Conservation (phyloP, 768 basidiomycete species). For the Lactarius hengduanensis region DNA sequence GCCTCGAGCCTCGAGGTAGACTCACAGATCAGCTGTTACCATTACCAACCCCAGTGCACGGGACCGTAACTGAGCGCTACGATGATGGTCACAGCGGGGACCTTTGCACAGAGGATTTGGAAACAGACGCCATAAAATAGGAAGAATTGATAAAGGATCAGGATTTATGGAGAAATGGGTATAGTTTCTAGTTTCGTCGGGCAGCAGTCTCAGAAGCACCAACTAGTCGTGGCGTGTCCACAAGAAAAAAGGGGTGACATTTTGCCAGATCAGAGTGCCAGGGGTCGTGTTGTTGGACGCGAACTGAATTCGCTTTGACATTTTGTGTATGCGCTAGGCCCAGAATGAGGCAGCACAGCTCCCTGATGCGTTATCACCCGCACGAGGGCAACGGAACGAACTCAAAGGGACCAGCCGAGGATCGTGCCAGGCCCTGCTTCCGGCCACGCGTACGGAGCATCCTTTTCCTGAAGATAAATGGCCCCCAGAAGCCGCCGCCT, state of each 20-base stretch:
- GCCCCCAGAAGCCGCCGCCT: neutral
- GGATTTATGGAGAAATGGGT: neutral
- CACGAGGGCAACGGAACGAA: constrained; percentile 18
- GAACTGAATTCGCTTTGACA: neutral
- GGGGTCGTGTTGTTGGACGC: neutral
- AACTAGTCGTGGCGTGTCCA: neutral
- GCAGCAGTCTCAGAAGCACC: neutral
- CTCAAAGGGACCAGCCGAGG: constrained; percentile 10
- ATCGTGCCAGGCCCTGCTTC: constrained; percentile 4
- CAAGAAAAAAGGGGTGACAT: constrained; percentile 1
- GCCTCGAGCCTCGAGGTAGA: constrained; percentile 23
- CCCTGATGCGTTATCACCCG: constrained; percentile 7
- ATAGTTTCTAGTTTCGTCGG: constrained; percentile 7
- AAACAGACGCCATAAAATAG: neutral
- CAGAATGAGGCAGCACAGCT: constrained; percentile 1
- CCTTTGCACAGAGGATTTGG: neutral
- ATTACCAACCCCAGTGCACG: constrained; percentile 1
- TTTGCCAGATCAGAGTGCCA: neutral
- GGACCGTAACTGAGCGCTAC: neutral
- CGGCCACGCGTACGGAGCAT: constrained; percentile 5
- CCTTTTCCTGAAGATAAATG: neutral
- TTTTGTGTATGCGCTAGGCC: neutral
- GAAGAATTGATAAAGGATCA: neutral
- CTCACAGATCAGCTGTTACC: neutral
- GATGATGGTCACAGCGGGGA: neutral